phyloP scores from a whole-genome alignment of 2,329 filamentous ascomycete genomes.

The Gyromitra esculenta region DNA sequence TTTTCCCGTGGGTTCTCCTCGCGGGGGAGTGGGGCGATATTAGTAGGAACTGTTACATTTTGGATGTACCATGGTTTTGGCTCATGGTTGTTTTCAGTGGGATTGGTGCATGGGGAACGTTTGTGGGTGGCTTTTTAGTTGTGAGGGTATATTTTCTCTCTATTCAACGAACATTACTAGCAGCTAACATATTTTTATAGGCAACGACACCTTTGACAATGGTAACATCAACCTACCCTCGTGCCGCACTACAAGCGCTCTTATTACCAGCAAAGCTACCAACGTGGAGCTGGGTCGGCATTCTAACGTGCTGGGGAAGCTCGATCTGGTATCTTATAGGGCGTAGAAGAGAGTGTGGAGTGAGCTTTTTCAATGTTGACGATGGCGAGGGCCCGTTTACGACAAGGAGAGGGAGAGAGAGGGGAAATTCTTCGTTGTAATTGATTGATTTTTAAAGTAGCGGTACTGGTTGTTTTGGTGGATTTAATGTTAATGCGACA shows the following conservation, averaged over 20 bases:
- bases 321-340: conserved; percentile 65
- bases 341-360: conserved; percentile 60
- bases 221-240: conserved; percentile 65
- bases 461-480: background rate
- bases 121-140: conserved; percentile 64
- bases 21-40: conserved; percentile 65
- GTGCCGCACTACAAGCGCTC: conserved; percentile 65
- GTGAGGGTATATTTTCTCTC: conserved; percentile 58
- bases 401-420: conserved; percentile 37
- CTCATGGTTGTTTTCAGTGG: conserved; percentile 65
- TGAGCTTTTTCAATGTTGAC: conserved; percentile 48
- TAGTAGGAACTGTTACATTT: conserved; percentile 66
- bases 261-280: conserved; percentile 65
- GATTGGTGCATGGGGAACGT: conserved; percentile 64
- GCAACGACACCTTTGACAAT: conserved; percentile 65
- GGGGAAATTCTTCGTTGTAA: conserved; percentile 36
- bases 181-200: conserved; percentile 54
- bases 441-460: background rate
- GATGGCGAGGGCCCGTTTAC: conserved; percentile 39
- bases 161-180: background rate
- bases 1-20: conserved; percentile 65
- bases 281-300: conserved; percentile 66
- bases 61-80: conserved; percentile 69
- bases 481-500: conserved; percentile 3
- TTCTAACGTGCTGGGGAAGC: conserved; percentile 65